Evolutionary conservation across 306 rosid genomes (phyloP), one percentile per base, ranked within the genome.

Genomic region (Corylus americana): DNA sequence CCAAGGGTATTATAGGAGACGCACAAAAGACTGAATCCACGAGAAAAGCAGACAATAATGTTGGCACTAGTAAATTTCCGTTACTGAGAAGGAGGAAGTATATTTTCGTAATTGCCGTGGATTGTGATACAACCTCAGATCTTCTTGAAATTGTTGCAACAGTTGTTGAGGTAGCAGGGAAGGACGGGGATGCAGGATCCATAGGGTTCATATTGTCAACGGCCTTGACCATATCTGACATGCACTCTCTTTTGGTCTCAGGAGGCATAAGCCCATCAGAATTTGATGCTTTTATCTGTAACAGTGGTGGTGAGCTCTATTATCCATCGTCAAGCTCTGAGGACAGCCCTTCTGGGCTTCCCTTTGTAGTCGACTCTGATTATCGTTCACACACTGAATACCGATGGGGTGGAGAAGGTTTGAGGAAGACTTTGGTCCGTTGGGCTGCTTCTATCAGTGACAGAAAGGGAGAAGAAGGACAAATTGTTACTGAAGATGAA

Each of bases 341-440:
- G 54, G 86, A 83, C 54, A 77, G 84, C 80, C 86, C 87, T 73
- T 70, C 87, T 25, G 87, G 91, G 69, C 87, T 88, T 88, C 89
- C 91, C 54, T 86, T 69, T 72, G 81, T 84, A 35, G 88, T 77
- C 13, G 91, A 86, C 82, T 70, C 79, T 8, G 88, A 88, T 77
- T 88, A 88, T 80, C 83, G 77, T 37, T 83, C 80, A 57, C 91
- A 88, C 76, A 88, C 77, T 74, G 88, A 83, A 55, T 88, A 86
- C 70, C 81, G 89, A 11, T 86, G 91, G 91, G 91, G 91, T 45
- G 91, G 88, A 76, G 88, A 88, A 71, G 86, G 82, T 63, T 73
- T 88, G 79, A 86, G 86, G 81, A 88, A 83, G 70, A 88, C 89
- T 50, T 70, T 88, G 86, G 76, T 81, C 54, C 91, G 91, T 75